Conservation (phyloP, 176 grass and related monocot genomes). For the Panicum miliaceum region DNA sequence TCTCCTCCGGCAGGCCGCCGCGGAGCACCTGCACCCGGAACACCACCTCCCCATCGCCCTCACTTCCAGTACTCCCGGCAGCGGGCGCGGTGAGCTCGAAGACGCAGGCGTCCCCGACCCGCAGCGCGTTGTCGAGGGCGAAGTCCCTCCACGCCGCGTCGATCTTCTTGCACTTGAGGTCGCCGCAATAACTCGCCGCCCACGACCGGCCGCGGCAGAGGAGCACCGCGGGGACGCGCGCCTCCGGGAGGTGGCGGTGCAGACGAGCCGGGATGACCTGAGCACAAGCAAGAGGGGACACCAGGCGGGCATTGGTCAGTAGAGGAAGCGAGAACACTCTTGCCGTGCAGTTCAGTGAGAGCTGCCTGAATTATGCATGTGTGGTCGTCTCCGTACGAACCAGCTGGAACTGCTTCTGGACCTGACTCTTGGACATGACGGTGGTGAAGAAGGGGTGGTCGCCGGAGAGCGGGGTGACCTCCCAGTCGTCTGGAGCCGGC, state of each 20-base stretch:
- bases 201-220: constrained; percentile 37
- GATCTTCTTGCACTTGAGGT: constrained; percentile 30
- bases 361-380: background rate
- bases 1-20: constrained; percentile 44
- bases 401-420: constrained; percentile 36
- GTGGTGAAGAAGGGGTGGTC: constrained; percentile 50
- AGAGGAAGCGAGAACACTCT: background rate
- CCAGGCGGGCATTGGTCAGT: background rate
- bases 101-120: constrained; percentile 45
- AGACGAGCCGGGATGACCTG: constrained; percentile 44
- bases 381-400: background rate
- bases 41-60: background rate
- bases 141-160: constrained; percentile 45
- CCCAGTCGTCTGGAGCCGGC: background rate
- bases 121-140: constrained; percentile 42
- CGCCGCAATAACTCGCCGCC: constrained; percentile 38
- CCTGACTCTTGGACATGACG: constrained; percentile 36
- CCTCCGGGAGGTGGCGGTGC: constrained; percentile 20
- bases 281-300: background rate
- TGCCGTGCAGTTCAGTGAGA: background rate
- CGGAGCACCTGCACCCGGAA: constrained; percentile 56
- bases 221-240: constrained; percentile 19
- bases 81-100: constrained; percentile 37
- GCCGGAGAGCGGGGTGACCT: constrained; percentile 44
- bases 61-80: background rate